Evolutionary conservation across 169 alveolate genomes (phyloP).

Genomic region (Babesia gibsoni): DNA sequence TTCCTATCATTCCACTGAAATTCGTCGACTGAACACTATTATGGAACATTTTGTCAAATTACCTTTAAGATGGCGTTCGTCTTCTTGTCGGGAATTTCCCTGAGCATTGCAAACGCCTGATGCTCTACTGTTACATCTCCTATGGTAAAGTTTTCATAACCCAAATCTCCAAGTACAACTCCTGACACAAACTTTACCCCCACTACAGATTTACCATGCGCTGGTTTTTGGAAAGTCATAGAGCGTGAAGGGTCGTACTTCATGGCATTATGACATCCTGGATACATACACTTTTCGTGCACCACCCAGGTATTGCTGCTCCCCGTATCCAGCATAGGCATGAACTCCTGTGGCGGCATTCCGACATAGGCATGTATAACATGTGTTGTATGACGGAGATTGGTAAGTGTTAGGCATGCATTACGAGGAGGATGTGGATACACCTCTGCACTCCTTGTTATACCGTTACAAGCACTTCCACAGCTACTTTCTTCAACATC

Average conservation of each 20-base stretch:
- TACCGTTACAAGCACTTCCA: background rate
- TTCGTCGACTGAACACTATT: slow-evolving; percentile 61
- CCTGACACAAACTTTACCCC: slow-evolving; percentile 70
- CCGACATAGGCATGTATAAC: slow-evolving; percentile 73
- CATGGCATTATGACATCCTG: slow-evolving; percentile 55
- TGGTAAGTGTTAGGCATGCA: background rate
- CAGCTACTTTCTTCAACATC: background rate
- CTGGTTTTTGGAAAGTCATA: slow-evolving; percentile 19
- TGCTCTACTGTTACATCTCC: slow-evolving; percentile 40
- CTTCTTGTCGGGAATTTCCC: slow-evolving; percentile 38
- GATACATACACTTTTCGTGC: slow-evolving; percentile 36
- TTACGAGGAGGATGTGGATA: slow-evolving; percentile 10
- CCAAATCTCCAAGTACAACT: slow-evolving; percentile 61
- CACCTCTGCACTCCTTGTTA: slow-evolving; percentile 2
- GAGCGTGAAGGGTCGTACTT: slow-evolving; percentile 59
- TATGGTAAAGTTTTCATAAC: slow-evolving; percentile 36
- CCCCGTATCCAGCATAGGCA: slow-evolving; percentile 83
- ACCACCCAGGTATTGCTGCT: slow-evolving; percentile 71
- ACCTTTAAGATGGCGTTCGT: slow-evolving; percentile 50
- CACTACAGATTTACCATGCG: background rate
- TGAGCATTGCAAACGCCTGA: slow-evolving; percentile 52
- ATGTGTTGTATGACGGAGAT: slow-evolving; percentile 61
- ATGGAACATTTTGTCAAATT: slow-evolving; percentile 2
- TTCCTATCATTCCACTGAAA: slow-evolving; percentile 85
- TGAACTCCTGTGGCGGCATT: slow-evolving; percentile 75